Evolutionary conservation across 495 filamentous ascomycete species (phyloP).

Genomic region (Penicillium roqueforti): DNA sequence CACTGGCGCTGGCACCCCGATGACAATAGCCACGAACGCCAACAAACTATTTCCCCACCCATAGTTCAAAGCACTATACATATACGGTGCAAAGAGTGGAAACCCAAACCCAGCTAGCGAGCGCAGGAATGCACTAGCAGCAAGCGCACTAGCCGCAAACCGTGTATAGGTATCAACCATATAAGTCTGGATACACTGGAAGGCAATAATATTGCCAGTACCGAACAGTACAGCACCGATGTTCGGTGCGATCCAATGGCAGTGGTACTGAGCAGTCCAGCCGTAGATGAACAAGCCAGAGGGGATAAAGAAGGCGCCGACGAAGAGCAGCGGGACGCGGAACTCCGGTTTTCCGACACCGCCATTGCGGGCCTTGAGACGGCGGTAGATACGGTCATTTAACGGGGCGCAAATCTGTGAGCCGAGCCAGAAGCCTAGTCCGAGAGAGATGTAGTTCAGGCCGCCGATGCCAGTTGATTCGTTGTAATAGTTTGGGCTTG

Average conservation of each 20-base stretch:
- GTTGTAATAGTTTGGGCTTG: conserved; percentile 48
- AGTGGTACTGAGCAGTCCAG: conserved; percentile 59
- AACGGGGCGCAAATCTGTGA: conserved; percentile 59
- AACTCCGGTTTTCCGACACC: conserved; percentile 60
- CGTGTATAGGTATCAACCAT: conserved; percentile 73
- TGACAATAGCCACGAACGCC: conserved; percentile 49
- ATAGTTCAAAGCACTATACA: conserved; percentile 56
- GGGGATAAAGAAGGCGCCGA: conserved; percentile 56
- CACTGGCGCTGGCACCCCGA: conserved; percentile 58
- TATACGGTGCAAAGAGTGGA: conserved; percentile 66
- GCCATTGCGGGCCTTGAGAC: conserved; percentile 56
- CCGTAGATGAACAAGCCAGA: conserved; percentile 68
- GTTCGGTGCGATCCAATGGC: conserved; percentile 70
- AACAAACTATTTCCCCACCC: conserved; percentile 64
- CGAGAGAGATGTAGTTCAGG: conserved; percentile 68
- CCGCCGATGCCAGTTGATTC: conserved; percentile 58
- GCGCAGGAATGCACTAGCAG: conserved; percentile 62
- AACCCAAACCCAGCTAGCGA: conserved; percentile 70
- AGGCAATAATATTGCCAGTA: conserved; percentile 56
- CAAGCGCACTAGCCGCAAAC: conserved; percentile 70
- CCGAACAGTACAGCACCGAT: conserved; percentile 61
- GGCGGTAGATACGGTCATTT: conserved; percentile 62
- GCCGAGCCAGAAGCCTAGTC: conserved; percentile 63
- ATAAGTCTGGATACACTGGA: conserved; percentile 71
- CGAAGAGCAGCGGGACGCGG: conserved; percentile 59